Percentiles rank a stretch among this genome's conserved stretches.
Evolutionary conservation across 78 protist genomes (phyloP).

Genomic region (Dictyostelium firmibasis): DNA sequence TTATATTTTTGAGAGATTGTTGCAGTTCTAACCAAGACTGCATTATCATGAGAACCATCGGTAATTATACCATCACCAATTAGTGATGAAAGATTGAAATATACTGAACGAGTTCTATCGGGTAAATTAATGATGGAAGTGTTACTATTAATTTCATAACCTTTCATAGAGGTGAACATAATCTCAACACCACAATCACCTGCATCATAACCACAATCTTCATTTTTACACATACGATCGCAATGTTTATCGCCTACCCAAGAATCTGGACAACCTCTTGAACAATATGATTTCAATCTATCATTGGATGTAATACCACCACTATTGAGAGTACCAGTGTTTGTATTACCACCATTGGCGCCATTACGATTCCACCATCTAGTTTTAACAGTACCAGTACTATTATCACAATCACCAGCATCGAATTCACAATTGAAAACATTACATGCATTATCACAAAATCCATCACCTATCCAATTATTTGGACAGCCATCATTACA

Average conservation of each 20-base stretch:
- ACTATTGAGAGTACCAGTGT: not conserved
- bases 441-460: conserved; percentile 96
- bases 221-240: conserved; percentile 90
- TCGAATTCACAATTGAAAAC: conserved; percentile 88
- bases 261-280: conserved; percentile 91
- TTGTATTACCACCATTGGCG: not conserved
- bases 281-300: conserved; percentile 64
- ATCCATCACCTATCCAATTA: conserved; percentile 95
- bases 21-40: conserved; percentile 78
- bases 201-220: conserved; percentile 92
- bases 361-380: conserved; percentile 23
- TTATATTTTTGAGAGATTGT: conserved; percentile 83
- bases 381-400: conserved; percentile 52
- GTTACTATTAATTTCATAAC: conserved; percentile 31
- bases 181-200: conserved; percentile 92
- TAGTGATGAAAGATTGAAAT: conserved; percentile 46
- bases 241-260: conserved; percentile 97
- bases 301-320: not conserved
- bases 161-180: conserved; percentile 49
- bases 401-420: conserved; percentile 91
- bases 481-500: conserved; percentile 94
- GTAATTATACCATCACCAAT: conserved; percentile 39
- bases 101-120: conserved; percentile 15
- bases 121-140: conserved; percentile 8
- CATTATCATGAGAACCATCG: conserved; percentile 83